Percentiles rank a stretch among this genome's conserved stretches.
Evolutionary conservation across 164 flowering plant species (phyloP).

Genomic region (Vitis labrusca): DNA sequence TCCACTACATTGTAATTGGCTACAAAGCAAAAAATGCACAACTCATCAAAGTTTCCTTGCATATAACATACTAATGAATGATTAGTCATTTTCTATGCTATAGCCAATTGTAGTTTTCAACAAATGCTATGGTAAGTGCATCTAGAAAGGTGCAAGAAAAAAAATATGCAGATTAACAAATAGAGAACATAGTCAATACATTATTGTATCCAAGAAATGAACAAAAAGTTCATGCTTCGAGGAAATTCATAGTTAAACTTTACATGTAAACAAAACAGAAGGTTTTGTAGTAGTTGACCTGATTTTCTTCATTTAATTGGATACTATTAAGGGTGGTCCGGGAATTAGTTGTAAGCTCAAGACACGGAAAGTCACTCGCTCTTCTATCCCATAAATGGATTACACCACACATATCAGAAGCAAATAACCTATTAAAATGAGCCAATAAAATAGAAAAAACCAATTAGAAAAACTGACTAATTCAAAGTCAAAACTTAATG

Average conservation of each 20-base stretch:
- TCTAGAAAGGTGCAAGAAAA: no score
- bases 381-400: conserved; percentile 88
- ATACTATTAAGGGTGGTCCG: conserved; percentile 65
- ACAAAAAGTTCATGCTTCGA: no score
- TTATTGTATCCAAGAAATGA: no score
- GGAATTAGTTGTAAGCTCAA: conserved; percentile 57
- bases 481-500: neutral
- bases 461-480: conserved; percentile 5
- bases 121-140: no score
- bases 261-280: neutral
- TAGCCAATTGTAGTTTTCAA: no score
- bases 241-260: neutral
- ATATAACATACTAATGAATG: no score
- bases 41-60: no score
- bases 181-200: no score
- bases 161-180: no score
- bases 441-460: neutral
- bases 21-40: no score
- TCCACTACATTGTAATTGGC: no score
- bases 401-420: conserved; percentile 68
- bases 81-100: no score
- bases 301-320: conserved; percentile 64
- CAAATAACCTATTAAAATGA: conserved; percentile 56
- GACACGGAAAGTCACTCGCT: conserved; percentile 58
- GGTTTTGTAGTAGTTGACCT: conserved; percentile 34